phyloP scores from a whole-genome alignment of 495 filamentous ascomycete genomes.

The Xylaria flabelliformis region DNA sequence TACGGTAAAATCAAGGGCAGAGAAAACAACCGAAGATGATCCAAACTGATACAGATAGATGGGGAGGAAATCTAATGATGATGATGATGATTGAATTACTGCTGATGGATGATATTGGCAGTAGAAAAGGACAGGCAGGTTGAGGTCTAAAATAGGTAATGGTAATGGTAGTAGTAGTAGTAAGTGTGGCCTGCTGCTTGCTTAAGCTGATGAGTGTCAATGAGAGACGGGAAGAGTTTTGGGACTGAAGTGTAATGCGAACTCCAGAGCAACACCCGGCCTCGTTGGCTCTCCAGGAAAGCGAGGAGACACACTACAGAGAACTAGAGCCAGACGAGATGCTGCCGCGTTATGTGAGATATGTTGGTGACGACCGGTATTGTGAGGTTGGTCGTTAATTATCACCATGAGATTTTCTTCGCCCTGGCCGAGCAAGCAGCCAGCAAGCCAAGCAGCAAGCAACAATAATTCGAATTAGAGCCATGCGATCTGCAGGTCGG shows the following conservation, averaged over 20 bases:
- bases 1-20: background rate
- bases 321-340: conserved; percentile 2
- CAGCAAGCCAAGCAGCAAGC: conserved; percentile 27
- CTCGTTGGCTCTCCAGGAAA: conserved; percentile 1
- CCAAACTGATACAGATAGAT: background rate
- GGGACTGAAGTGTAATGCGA: conserved; percentile 3
- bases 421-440: conserved; percentile 18
- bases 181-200: conserved; percentile 2
- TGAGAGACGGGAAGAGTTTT: conserved; percentile 24
- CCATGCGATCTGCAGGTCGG: conserved; percentile 1
- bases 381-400: conserved; percentile 25
- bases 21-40: background rate
- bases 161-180: background rate
- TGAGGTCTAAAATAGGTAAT: background rate
- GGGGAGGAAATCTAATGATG: background rate
- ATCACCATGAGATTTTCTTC: conserved; percentile 43
- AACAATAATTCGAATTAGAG: conserved; percentile 29
- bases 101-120: background rate
- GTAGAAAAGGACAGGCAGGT: background rate
- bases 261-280: background rate
- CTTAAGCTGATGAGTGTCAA: conserved; percentile 15
- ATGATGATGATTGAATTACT: conserved; percentile 2
- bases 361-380: conserved; percentile 16
- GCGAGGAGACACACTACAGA: background rate
- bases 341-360: conserved; percentile 2